These are phyloP conservation scores for Cucurbita maxima DNA, from an alignment of 306 rosid genomes.

Conservation along the genomic window DNA sequence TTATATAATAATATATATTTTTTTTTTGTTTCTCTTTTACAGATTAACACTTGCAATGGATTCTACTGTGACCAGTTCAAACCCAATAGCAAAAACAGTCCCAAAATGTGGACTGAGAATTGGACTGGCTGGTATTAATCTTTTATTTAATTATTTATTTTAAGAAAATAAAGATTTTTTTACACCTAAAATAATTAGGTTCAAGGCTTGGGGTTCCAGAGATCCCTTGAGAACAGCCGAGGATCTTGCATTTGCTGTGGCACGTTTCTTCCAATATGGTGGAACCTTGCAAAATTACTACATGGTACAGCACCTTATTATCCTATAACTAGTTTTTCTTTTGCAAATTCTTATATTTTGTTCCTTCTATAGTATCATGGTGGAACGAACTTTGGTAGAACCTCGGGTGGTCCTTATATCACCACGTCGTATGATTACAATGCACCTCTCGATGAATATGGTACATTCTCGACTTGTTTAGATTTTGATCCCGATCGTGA, in stretches of 20 bases:
- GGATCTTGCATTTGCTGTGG: conserved; percentile 45
- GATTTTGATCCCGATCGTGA: no score
- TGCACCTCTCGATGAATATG: conserved; percentile 49
- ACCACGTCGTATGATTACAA: conserved; percentile 41
- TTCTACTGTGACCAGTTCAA: conserved; percentile 31
- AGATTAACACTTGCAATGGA: conserved; percentile 45
- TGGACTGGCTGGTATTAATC: conserved; percentile 40
- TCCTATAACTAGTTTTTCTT: no score
- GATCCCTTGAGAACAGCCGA: conserved; percentile 47
- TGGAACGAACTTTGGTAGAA: conserved; percentile 49
- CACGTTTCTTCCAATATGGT: conserved; percentile 37
- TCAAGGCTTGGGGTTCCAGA: conserved; percentile 32
- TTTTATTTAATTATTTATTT: neutral
- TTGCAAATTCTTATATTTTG: neutral
- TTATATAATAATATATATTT: no score
- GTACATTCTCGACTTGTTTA: neutral
- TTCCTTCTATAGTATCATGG: conserved; percentile 30
- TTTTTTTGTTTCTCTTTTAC: neutral
- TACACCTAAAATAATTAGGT: conserved; percentile 9
- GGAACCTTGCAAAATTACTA: conserved; percentile 49
- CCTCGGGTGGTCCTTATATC: conserved; percentile 41
- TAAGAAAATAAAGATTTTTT: no score
- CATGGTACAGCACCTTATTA: conserved; percentile 17
- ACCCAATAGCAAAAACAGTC: conserved; percentile 32
- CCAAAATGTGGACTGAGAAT: conserved; percentile 54